phyloP scores from a whole-genome alignment of 768 basidiomycete genomes.

The Boletus pseudopeckii region DNA sequence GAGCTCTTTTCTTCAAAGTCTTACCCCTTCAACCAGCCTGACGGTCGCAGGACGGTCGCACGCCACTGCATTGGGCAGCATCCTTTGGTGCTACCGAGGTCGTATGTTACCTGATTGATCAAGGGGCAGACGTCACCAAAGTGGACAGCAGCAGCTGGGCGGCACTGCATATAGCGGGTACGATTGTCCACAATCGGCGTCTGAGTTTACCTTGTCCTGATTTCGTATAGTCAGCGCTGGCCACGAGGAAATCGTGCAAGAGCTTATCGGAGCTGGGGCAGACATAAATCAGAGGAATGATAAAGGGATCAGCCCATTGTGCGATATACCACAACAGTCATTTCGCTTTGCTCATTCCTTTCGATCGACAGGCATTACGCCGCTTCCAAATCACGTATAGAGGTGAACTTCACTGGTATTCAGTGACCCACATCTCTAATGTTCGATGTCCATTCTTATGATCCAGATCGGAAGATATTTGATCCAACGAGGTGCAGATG shows the following conservation, averaged over 20 bases:
- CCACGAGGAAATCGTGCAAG: constrained; percentile 66
- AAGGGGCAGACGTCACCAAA: constrained; percentile 63
- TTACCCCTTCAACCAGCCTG: background rate
- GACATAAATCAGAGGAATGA: constrained; percentile 77
- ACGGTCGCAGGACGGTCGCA: constrained; percentile 62
- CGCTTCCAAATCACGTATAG: constrained; percentile 85
- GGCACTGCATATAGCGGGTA: constrained; percentile 76
- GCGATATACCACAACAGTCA: constrained; percentile 22
- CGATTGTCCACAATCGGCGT: background rate
- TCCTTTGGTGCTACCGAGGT: constrained; percentile 70
- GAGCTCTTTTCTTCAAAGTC: constrained; percentile 7
- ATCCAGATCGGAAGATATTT: constrained; percentile 82
- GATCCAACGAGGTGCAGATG: constrained; percentile 87
- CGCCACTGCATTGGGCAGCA: constrained; percentile 85
- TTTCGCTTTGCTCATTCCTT: constrained; percentile 5
- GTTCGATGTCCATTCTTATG: constrained; percentile 27
- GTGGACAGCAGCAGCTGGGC: constrained; percentile 72
- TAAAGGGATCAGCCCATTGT: constrained; percentile 85
- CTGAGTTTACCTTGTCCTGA: background rate
- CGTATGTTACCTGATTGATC: constrained; percentile 63
- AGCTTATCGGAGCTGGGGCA: constrained; percentile 79
- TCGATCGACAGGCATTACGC: constrained; percentile 72
- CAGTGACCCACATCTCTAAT: constrained; percentile 17
- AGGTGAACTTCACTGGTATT: constrained; percentile 45
- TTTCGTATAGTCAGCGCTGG: constrained; percentile 69